Evolutionary conservation across 2,329 filamentous ascomycete genomes (phyloP).

Genomic region (Xylariaceae sp.): DNA sequence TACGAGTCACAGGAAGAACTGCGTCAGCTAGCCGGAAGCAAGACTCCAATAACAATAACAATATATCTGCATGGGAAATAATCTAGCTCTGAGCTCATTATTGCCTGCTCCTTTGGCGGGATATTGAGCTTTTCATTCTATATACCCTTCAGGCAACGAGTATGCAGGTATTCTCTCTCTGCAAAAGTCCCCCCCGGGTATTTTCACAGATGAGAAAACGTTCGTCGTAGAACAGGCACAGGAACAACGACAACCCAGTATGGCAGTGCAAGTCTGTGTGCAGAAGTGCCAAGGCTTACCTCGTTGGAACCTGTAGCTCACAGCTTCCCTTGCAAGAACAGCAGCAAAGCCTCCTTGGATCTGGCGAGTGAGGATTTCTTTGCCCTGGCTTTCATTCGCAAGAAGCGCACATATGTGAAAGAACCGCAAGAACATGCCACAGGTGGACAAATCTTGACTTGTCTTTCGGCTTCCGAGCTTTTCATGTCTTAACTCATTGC

Average conservation of each 20-base stretch:
- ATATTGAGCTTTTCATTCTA: background rate
- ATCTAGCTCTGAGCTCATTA: background rate
- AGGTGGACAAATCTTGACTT: constrained; percentile 3
- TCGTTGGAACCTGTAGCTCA: constrained; percentile 7
- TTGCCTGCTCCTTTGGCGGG: background rate
- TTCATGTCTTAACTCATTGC: constrained; percentile 16
- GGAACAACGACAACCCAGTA: background rate
- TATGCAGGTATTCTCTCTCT: background rate
- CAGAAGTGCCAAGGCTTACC: constrained; percentile 1
- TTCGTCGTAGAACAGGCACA: background rate
- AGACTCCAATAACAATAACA: no score
- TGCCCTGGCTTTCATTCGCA: constrained; percentile 3
- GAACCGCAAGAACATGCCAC: constrained; percentile 12
- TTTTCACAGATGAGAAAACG: background rate
- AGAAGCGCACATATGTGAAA: constrained; percentile 17
- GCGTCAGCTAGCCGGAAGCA: no score
- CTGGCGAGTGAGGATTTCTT: constrained; percentile 1
- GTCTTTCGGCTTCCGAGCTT: constrained; percentile 20
- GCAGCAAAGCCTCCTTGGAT: constrained; percentile 8
- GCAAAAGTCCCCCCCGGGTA: background rate
- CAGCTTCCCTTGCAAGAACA: background rate
- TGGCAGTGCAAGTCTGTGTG: constrained; percentile 13
- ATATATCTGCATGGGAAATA: no score
- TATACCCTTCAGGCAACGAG: background rate
- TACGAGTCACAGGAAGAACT: no score